A percentile compares a stretch with the other conserved stretches of the same genome.
Evolutionary conservation across 164 flowering plant species (phyloP).

Genomic region (Piper longum): DNA sequence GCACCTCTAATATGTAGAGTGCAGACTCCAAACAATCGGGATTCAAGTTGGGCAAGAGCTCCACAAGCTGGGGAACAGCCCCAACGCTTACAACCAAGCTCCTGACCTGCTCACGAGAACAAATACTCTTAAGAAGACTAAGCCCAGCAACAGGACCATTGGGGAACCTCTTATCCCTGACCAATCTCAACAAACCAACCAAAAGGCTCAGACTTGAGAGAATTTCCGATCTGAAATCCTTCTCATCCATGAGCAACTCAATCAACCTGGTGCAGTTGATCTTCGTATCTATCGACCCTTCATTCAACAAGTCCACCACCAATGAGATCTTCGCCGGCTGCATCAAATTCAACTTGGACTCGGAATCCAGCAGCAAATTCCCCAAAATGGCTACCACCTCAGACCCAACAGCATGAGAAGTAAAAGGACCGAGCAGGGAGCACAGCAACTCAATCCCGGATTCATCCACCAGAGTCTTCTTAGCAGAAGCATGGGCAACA

Average conservation of each 20-base stretch:
- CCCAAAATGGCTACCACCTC: constrained; percentile 68
- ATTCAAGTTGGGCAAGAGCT: constrained; percentile 42
- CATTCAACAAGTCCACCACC: constrained; percentile 74
- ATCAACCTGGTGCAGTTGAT: constrained; percentile 58
- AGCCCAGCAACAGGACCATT: constrained; percentile 60
- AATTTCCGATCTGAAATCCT: constrained; percentile 40
- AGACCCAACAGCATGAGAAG: constrained; percentile 79
- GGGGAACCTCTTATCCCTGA: constrained; percentile 50
- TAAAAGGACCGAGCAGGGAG: constrained; percentile 70
- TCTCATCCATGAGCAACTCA: constrained; percentile 48
- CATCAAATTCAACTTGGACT: constrained; percentile 40
- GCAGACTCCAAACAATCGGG: constrained; percentile 58
- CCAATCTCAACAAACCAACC: constrained; percentile 74
- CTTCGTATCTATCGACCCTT: constrained; percentile 75
- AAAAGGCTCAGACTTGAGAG: constrained; percentile 65
- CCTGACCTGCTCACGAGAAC: constrained; percentile 36
- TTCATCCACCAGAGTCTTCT: constrained; percentile 47
- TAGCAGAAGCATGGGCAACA: constrained; percentile 38
- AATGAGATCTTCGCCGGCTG: constrained; percentile 73
- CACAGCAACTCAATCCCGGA: constrained; percentile 53
- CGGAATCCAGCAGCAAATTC: constrained; percentile 54
- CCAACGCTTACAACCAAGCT: constrained; percentile 55
- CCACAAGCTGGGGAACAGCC: constrained; percentile 59
- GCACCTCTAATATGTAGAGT: constrained; percentile 40
- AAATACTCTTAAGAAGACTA: constrained; percentile 39